phyloP scores from a whole-genome alignment of 2,329 filamentous ascomycete genomes.

The Aspergillus puulaauensis region DNA sequence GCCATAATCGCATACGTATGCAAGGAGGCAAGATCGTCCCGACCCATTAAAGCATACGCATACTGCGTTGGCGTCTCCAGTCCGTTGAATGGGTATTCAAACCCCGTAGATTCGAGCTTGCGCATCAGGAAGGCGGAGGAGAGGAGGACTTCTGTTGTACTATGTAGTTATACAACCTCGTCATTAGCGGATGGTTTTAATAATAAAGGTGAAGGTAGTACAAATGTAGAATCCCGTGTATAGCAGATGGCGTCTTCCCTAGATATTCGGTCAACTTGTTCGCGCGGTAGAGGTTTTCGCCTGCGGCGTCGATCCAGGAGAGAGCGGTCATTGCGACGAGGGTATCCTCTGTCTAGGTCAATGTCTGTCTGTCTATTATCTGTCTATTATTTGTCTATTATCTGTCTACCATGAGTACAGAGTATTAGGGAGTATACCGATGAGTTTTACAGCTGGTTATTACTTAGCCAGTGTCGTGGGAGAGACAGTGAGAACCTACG shows the following conservation, averaged over 20 bases:
- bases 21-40: slow-evolving; percentile 23
- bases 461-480: not conserved
- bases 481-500: not conserved
- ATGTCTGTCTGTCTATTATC: too few relatives aligned
- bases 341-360: not conserved
- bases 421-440: not conserved
- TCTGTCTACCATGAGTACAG: too few relatives aligned
- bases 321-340: not conserved
- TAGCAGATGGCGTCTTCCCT: not conserved
- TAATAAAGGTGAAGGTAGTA: slow-evolving; percentile 2
- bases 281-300: not conserved
- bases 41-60: slow-evolving; percentile 21
- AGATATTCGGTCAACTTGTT: not conserved
- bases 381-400: too few relatives aligned
- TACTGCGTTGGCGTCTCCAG: slow-evolving; percentile 35
- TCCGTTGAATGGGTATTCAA: slow-evolving; percentile 37
- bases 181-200: too few relatives aligned
- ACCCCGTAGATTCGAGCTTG: slow-evolving; percentile 33
- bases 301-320: not conserved
- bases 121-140: slow-evolving; percentile 37
- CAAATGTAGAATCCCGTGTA: not conserved
- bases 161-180: too few relatives aligned
- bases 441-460: not conserved
- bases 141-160: slow-evolving; percentile 37
- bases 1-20: slow-evolving; percentile 41